Base-by-base conservation (phyloP, 2,329 filamentous ascomycete species). In the Beauveria sp. region DNA sequence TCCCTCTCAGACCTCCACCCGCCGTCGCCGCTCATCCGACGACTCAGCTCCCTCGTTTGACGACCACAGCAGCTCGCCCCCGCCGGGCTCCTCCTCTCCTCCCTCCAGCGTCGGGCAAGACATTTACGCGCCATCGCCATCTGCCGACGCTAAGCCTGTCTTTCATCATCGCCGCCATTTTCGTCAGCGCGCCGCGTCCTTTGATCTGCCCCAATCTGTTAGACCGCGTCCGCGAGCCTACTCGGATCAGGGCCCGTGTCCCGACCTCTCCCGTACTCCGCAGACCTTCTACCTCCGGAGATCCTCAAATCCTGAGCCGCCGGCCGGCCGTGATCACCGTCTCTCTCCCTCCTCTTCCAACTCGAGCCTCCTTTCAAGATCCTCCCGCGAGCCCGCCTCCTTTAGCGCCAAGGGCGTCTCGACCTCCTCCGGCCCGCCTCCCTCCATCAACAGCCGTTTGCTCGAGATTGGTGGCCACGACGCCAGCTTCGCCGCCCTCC, bases 371-470 rank as follows among this genome's bases (percentile, higher is more conserved):
- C 72, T 69, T 57, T 68, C 73, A 60, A 70, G 68, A 42, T 70
- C 71, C 63, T 74, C 74, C 66, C 77, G 76, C 67, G 73, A 74
- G 43, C 73, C 75, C 60, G 69, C 74, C 55, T 75, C 73, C 45
- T 72, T 70, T 64, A 72, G 70, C 66, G 74, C 76, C 62, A 70
- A 71, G 69, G 72, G 69, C 64, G 68, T 69, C 62, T 71, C 71
- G 54, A 69, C 67, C 43, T 69, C 70, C 61, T 68, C 69, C 63
- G 69, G 69, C 46, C 71, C 71, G 54, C 70, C 72, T 52, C 65
- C 70, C 24, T 67, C 71, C 40, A 65, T 73, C 62, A 74, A 67
- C 61, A 67, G 71, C 31, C 72, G 73, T 64, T 72, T 70, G 54
- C 67, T 70, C 40, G 71, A 73, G 60, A n/a, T 50, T 20, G 67